phyloP scores from a whole-genome alignment of 768 basidiomycete species.

The Phanerochaete carnosa region DNA sequence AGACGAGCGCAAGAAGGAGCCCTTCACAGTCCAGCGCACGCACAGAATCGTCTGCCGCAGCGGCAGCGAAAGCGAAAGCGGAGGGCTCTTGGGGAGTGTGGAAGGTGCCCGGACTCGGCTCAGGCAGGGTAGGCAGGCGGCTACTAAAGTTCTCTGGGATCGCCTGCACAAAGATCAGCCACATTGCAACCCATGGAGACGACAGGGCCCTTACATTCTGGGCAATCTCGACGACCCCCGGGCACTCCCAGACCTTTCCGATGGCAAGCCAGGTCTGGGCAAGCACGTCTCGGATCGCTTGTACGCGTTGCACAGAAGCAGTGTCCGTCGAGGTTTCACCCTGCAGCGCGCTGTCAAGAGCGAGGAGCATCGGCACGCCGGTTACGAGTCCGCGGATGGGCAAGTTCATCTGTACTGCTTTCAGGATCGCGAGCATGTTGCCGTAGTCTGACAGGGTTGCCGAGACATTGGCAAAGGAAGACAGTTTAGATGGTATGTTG shows the following conservation, averaged over 20 bases:
- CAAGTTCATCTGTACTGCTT: slow-evolving; percentile 63
- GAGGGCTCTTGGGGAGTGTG: slow-evolving; percentile 42
- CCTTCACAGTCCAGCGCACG: slow-evolving; percentile 49
- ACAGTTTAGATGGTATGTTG: slow-evolving; percentile 39
- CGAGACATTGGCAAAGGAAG: slow-evolving; percentile 36
- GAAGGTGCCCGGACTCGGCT: slow-evolving; percentile 38
- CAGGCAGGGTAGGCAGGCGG: slow-evolving; percentile 30
- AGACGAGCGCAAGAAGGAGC: slow-evolving; percentile 54
- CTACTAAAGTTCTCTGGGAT: slow-evolving; percentile 2
- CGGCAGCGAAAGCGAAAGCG: slow-evolving; percentile 33
- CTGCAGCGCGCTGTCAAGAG: slow-evolving; percentile 55
- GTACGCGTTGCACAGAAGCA: slow-evolving; percentile 40
- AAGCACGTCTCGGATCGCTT: slow-evolving; percentile 60
- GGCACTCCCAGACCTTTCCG: slow-evolving; percentile 67
- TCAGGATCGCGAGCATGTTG: slow-evolving; percentile 65
- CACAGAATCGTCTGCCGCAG: slow-evolving; percentile 27
- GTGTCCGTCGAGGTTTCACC: slow-evolving; percentile 38
- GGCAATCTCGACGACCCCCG: slow-evolving; percentile 49
- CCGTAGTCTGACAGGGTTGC: slow-evolving; percentile 76
- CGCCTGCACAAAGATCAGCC: neutral
- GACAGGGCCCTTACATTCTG: slow-evolving; percentile 42
- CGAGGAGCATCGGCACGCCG: slow-evolving; percentile 85
- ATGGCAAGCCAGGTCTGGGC: slow-evolving; percentile 64
- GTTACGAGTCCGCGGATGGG: slow-evolving; percentile 73
- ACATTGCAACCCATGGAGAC: neutral